Conservation (phyloP, 768 basidiomycete species). For the Guyanaporus albipodus region DNA sequence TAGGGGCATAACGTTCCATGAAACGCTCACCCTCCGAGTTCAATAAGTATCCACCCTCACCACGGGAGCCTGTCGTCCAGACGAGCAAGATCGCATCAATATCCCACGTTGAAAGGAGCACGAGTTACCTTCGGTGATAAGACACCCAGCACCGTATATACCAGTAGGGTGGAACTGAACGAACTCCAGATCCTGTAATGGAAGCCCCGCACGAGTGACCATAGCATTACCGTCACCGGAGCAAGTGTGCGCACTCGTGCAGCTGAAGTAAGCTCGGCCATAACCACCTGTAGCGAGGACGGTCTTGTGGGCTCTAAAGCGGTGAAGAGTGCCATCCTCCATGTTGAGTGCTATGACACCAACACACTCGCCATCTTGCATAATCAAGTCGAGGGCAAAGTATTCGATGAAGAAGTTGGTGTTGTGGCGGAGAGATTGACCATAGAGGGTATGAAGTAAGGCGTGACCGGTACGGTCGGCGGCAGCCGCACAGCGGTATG, state of each 20-base stretch:
- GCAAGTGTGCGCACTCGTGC: constrained; percentile 98
- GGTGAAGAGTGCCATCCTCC: constrained; percentile 98
- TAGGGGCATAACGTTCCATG: constrained; percentile 99
- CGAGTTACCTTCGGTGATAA: constrained; percentile 89
- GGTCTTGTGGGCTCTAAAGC: constrained; percentile 98
- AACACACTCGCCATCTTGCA: constrained; percentile 98
- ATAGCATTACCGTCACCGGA: constrained; percentile 99
- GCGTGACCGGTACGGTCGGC: constrained; percentile 99
- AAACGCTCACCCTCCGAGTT: constrained; percentile 99
- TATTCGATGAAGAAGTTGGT: constrained; percentile 99
- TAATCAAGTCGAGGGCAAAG: constrained; percentile 98
- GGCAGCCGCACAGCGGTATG: constrained; percentile 97
- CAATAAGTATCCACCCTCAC: constrained; percentile 97
- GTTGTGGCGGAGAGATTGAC: constrained; percentile 97
- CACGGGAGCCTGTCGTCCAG: constrained; percentile 74
- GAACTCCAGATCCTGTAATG: constrained; percentile 95
- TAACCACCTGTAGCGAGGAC: constrained; percentile 98
- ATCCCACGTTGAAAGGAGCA: not conserved
- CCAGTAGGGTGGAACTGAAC: constrained; percentile 99
- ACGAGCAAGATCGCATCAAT: not conserved
- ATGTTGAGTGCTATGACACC: constrained; percentile 99
- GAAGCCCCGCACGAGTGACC: constrained; percentile 94
- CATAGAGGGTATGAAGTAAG: constrained; percentile 96
- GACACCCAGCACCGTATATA: constrained; percentile 98
- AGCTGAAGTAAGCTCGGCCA: constrained; percentile 96